Base-by-base conservation (phyloP, 805 yeast species). In the Wickerhamiella vanderwaltii region DNA sequence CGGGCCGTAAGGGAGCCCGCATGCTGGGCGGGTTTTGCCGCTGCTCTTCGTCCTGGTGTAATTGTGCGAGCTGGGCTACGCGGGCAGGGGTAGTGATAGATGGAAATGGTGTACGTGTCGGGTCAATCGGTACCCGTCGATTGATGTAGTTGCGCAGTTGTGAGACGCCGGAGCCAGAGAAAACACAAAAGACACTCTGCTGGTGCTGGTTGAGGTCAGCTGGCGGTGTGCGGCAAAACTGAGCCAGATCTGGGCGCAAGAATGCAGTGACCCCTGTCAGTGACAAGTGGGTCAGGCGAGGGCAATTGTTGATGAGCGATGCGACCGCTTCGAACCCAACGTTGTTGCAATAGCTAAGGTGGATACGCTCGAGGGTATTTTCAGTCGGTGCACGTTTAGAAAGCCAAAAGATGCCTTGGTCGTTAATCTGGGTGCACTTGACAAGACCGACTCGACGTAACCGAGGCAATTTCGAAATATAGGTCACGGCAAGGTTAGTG, bases 241-340 rank as follows among this genome's bases (percentile, higher is more conserved):
- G 76, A 0, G 88, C 80, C 37, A 88, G 75, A 54, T 88, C 96
- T 7, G 79, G 70, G 46, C 94, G 71, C 26, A 38, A 13, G 62
- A 91, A 88, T n/a, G 94, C 81, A 1, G 79, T 68, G 19, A 88
- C 86, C 0, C 97, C 98, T 0, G 97, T 91, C 46, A 88, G 68
- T 9, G 95, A 83, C 46, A 88, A 68, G 60, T 88, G 98, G 1
- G 95, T 86, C 43, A 88, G 66, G 48, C 77, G 74, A 3, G 93
- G 94, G 55, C 96, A 88, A 36, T 78, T 72, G 59, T 75, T 77
- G 44, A 91, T 66, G 41, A 88, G 65, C 47, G 72, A 71, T 56
- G 71, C 75, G 28, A 88, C 80, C 9, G 97, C 95, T 28, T 72
- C 77, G 9, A 84, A 65, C 3, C 88, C 74, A 47, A 88, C 67